phyloP scores from a whole-genome alignment of 768 basidiomycete genomes.

The Pleurotus pulmonarius region DNA sequence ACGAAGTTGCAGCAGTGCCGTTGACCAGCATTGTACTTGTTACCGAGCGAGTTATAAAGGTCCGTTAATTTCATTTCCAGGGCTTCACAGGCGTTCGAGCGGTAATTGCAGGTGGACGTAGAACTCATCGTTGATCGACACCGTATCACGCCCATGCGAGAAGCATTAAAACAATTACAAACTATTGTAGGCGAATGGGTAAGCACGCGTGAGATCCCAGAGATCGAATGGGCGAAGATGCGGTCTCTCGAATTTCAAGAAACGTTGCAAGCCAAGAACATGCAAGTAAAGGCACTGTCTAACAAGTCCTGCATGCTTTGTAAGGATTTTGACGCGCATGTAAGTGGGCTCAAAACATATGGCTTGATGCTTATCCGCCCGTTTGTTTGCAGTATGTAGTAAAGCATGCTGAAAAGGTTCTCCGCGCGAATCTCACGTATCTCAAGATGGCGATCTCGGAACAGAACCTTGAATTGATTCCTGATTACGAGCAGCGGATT shows the following conservation, averaged over 20 bases:
- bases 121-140: slow-evolving; percentile 65
- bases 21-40: slow-evolving; percentile 75
- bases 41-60: slow-evolving; percentile 71
- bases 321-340: slow-evolving; percentile 70
- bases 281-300: slow-evolving; percentile 38
- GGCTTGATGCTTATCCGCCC: no score
- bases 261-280: slow-evolving; percentile 55
- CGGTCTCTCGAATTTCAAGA: slow-evolving; percentile 93
- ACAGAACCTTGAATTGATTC: slow-evolving; percentile 93
- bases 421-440: slow-evolving; percentile 69
- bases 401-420: slow-evolving; percentile 70
- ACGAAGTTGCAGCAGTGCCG: slow-evolving; percentile 64
- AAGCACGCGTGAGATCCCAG: slow-evolving; percentile 44
- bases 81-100: no score
- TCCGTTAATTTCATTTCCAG: slow-evolving; percentile 17
- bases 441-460: slow-evolving; percentile 89
- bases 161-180: slow-evolving; percentile 48
- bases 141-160: slow-evolving; percentile 57
- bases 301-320: slow-evolving; percentile 54
- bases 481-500: slow-evolving; percentile 95
- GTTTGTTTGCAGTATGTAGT: slow-evolving; percentile 56
- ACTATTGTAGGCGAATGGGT: slow-evolving; percentile 56
- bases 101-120: slow-evolving; percentile 55
- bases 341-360: slow-evolving; percentile 32
- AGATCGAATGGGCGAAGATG: slow-evolving; percentile 83